Conservation (phyloP, 2,329 filamentous ascomycete genomes). For the Ophiostoma tasmaniense region DNA sequence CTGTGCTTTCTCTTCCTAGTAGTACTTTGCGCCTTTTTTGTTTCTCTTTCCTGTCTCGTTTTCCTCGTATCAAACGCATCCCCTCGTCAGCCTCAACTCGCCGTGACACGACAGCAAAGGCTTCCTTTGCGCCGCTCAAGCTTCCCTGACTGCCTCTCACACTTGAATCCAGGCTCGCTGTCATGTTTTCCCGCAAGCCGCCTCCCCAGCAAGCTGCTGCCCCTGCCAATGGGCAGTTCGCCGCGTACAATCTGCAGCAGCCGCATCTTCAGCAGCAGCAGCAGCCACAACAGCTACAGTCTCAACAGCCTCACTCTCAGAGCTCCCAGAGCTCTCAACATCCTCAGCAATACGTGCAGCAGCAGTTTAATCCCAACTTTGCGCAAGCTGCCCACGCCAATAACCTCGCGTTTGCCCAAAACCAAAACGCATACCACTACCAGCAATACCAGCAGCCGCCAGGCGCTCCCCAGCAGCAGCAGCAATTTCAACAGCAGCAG, state of each 20-base stretch:
- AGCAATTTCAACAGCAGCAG: neutral
- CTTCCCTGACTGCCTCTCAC: neutral
- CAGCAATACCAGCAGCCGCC: neutral
- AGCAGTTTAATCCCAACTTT: neutral
- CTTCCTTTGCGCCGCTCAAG: neutral
- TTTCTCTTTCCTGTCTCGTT: neutral
- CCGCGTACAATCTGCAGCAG: neutral
- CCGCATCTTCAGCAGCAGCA: neutral
- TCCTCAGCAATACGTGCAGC: neutral
- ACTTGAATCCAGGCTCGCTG: neutral
- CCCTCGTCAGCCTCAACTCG: neutral
- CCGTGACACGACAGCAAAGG: neutral
- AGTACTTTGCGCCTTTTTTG: neutral
- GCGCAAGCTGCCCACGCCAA: neutral
- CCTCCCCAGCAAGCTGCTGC: neutral
- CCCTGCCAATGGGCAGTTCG: neutral
- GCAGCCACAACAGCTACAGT: neutral
- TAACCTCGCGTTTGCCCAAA: conserved; percentile 6
- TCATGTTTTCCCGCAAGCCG: neutral
- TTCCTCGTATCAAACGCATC: neutral
- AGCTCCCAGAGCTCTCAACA: neutral
- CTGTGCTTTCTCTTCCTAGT: neutral
- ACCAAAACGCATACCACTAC: conserved; percentile 10
- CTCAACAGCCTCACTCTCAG: neutral
- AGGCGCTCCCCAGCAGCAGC: conserved; percentile 4